Base-by-base conservation (phyloP, 208 protist genomes). In the Porcisia deanei region DNA sequence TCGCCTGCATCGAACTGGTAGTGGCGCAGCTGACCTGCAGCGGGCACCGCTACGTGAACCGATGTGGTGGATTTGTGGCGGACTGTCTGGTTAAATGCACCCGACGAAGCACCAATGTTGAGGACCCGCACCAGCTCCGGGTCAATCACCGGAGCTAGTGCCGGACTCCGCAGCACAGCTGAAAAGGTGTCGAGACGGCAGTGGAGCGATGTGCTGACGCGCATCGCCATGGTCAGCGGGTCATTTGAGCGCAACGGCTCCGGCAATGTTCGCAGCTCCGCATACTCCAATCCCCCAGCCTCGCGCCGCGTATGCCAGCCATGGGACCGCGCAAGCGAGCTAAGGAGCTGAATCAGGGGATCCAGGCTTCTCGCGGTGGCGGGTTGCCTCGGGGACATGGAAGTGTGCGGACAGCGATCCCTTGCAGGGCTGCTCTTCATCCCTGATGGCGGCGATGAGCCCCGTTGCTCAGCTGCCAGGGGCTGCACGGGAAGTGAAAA, bases 281-380 rank as follows among this genome's bases (percentile, higher is more conserved):
- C 66, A n/a, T 76, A 77, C 49, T 81, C 66, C 6, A 80, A 39
- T 22, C 55, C 64, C 18, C 41, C 55, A 49, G 55, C 39, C 49
- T 85, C 77, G 25, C 73, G 72, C 25, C 75, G 41, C 18, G 60
- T n/a, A 12, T 66, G 37, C 82, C 82, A 85, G 54, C 77, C 66
- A 20, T 41, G 47, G 25, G 77, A 49, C 14, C 73, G 74, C 1
- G 82, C 77, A 8, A 85, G 77, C 16, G 71, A 47, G 2, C 63
- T 54, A 3, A 85, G 64, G 0, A 60, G 74, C 57, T 57, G 20
- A 30, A 82, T 55, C 41, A 10, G 18, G 14, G 66, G 47, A 71
- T 71, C 47, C 16, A 43, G 5, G 39, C 25, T 52, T 37, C 43
- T 49, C 18, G 0, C 66, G 1, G 16, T 57, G 66, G 1, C 18